Conservation (phyloP, 495 filamentous ascomycete genomes). For the Daldinia decipiens region DNA sequence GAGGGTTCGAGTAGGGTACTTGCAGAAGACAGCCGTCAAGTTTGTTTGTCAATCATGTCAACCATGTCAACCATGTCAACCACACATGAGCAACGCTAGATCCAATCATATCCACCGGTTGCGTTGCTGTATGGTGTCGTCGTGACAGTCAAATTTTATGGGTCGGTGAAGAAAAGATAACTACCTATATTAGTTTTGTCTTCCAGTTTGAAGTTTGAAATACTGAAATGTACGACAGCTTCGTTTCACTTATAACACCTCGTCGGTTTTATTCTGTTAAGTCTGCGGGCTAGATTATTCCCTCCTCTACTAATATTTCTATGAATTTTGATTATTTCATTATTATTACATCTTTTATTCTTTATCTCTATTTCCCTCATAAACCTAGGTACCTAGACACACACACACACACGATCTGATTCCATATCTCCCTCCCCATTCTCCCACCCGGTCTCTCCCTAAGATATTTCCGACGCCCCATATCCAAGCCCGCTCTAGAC, state of each 20-base stretch:
- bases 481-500: not conserved
- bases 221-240: not conserved
- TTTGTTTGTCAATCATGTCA: conserved; percentile 11
- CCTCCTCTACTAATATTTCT: too few relatives aligned
- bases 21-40: conserved; percentile 14
- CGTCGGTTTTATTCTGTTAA: not conserved
- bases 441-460: not conserved
- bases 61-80: conserved; percentile 4
- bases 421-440: not conserved
- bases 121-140: conserved; percentile 1
- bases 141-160: conserved; percentile 16
- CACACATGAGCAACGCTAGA: conserved; percentile 16
- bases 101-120: conserved; percentile 16
- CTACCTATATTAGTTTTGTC: too few relatives aligned
- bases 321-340: too few relatives aligned
- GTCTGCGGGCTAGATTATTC: too few relatives aligned
- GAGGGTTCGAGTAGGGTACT: conserved; percentile 1
- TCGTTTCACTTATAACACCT: conserved; percentile 3
- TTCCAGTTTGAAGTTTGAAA: not conserved
- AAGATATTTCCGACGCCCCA: not conserved
- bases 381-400: too few relatives aligned
- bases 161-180: conserved; percentile 24
- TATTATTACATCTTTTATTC: too few relatives aligned
- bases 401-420: not conserved
- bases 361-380: not conserved